A percentile compares a stretch with the other conserved stretches of the same genome.
These are phyloP conservation scores for Nicotiana noctiflora DNA, from an alignment of 257 asterid species.

Conservation along the genomic window DNA sequence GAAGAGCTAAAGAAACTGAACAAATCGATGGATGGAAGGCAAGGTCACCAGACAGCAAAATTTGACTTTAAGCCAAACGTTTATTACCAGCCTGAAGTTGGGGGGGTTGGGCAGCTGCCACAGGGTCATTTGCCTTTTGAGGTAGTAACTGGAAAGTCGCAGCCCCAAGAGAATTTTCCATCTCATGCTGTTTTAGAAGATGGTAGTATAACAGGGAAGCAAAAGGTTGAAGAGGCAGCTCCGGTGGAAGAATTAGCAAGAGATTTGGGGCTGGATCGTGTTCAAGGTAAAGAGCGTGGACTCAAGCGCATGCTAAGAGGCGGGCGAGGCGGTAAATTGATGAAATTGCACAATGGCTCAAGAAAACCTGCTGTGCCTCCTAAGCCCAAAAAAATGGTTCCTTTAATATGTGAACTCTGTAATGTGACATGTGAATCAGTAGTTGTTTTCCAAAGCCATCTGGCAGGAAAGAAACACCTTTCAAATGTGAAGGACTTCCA, in stretches of 20 bases:
- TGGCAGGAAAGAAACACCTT: slow-evolving; percentile 59
- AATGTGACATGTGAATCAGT: slow-evolving; percentile 45
- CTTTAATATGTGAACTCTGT: slow-evolving; percentile 57
- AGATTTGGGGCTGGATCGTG: not conserved
- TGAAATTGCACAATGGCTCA: slow-evolving; percentile 24
- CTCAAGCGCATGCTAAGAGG: slow-evolving; percentile 38
- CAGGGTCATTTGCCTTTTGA: slow-evolving; percentile 23
- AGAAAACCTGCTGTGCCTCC: slow-evolving; percentile 27
- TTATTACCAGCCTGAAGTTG: slow-evolving; percentile 21
- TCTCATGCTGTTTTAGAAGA: slow-evolving; percentile 22
- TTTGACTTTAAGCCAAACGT: slow-evolving; percentile 24
- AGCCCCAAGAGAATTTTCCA: slow-evolving; percentile 26
- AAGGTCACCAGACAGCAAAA: slow-evolving; percentile 17
- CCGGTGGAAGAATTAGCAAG: slow-evolving; percentile 12
- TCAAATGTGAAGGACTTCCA: slow-evolving; percentile 45
- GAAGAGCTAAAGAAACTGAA: slow-evolving; percentile 36
- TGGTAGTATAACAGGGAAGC: slow-evolving; percentile 23
- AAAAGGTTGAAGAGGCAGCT: slow-evolving; percentile 27
- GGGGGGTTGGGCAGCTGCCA: slow-evolving; percentile 20
- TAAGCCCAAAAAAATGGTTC: slow-evolving; percentile 41
- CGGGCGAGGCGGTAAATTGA: slow-evolving; percentile 27
- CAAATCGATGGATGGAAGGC: slow-evolving; percentile 18
- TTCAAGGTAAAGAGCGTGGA: slow-evolving; percentile 28
- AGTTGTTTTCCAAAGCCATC: slow-evolving; percentile 51
- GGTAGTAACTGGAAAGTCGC: slow-evolving; percentile 5